phyloP scores from a whole-genome alignment of 208 protist genomes.

The Angomonas desouzai region DNA sequence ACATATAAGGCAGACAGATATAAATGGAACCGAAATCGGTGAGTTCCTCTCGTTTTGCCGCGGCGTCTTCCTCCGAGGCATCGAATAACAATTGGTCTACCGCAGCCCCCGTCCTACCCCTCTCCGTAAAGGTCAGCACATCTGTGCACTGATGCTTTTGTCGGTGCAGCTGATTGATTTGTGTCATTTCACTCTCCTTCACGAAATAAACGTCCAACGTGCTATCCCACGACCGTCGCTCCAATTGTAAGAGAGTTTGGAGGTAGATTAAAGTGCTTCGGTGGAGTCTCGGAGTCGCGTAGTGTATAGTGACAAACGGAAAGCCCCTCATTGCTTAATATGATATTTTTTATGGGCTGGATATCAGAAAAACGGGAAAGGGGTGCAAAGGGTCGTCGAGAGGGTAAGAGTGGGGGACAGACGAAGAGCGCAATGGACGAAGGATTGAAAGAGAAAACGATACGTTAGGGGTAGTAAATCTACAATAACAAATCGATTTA shows the following conservation, averaged over 20 bases:
- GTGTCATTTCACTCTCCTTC: constrained; percentile 36
- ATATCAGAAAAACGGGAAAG: constrained; percentile 1
- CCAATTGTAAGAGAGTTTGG: constrained; percentile 33
- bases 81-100: constrained; percentile 50
- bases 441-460: background rate
- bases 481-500: background rate
- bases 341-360: background rate
- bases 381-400: background rate
- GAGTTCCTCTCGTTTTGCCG: constrained; percentile 16
- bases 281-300: constrained; percentile 35
- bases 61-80: background rate
- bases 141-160: constrained; percentile 57
- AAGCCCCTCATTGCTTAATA: constrained; percentile 17
- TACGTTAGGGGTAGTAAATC: background rate
- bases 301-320: constrained; percentile 27
- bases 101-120: constrained; percentile 7
- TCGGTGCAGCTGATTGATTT: constrained; percentile 38
- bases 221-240: constrained; percentile 37
- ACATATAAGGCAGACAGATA: constrained; percentile 68
- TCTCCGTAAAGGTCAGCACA: constrained; percentile 69
- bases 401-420: constrained; percentile 7
- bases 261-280: constrained; percentile 22
- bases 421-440: background rate
- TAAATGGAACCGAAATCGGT: constrained; percentile 70
- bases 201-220: constrained; percentile 52